Base-by-base conservation (phyloP, 768 basidiomycete genomes). In the Kwoniella shandongensis region DNA sequence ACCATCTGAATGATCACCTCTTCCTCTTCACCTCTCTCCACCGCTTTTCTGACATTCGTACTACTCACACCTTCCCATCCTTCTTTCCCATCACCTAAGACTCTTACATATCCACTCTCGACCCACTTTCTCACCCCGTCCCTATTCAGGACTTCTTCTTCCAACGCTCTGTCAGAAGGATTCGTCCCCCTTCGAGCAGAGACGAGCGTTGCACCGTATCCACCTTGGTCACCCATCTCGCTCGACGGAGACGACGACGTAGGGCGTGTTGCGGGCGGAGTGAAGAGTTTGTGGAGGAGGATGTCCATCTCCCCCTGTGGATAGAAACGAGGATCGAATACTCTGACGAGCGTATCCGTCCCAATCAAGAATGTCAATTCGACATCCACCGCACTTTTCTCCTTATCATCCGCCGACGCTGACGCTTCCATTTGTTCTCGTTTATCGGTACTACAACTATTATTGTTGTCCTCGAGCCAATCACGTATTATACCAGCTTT, bases 291-390 rank as follows among this genome's bases (percentile, higher is more conserved):
- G 18, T 71, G 78, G 13, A 93, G 78, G 2, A 84, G 79, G 3
- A 57, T 53, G 51, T 77, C 65, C 88, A 92, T 91, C 7, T 76
- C 79, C 7, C 53, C 63, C 59, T 61, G 51, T 4, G 63, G 59
- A 54, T 94, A 96, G 73, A 90, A 94, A 20, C 82, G 83, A 0
- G 86, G 83, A 1, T 85, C 81, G 50, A 92, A 83, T 55, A 94
- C 81, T 6, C 92, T 85, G 54, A 85, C 83, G 44, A 97, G 81
- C 1, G 93, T 97, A 70, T 96, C 93, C 42, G 84, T 82, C 5
- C 93, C 92, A 55, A 90, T 78, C 25, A 91, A 78, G 72, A 91
- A 91, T 1, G 83, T 82, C 18, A 92, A 57, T 20, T 48, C 29
- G 27, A 54, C 36, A 15, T 46, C 35, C 7, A 36, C 48, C 26